Evolutionary conservation across 352 stramenopile species (phyloP).

Genomic region (Plasmopara muralis): DNA sequence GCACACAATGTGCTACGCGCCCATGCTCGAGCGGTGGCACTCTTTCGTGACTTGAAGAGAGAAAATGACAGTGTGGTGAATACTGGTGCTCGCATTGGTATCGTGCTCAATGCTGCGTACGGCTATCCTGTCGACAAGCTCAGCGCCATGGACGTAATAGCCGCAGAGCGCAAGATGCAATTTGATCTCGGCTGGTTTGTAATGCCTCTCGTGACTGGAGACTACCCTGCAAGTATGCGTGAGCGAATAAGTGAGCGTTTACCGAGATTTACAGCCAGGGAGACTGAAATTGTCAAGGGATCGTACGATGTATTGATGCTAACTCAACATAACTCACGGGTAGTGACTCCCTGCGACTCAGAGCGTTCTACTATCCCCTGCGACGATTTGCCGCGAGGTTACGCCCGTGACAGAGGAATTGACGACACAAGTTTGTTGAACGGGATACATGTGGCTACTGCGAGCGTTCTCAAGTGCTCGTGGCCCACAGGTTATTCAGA

Average conservation of each 20-base stretch:
- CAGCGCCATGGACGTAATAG: slow-evolving; percentile 36
- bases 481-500: slow-evolving; percentile 40
- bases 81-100: slow-evolving; percentile 79
- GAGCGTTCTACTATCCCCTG: slow-evolving; percentile 29
- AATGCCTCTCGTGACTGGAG: slow-evolving; percentile 85
- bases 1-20: slow-evolving; percentile 89
- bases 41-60: slow-evolving; percentile 80
- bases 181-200: slow-evolving; percentile 91
- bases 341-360: slow-evolving; percentile 43
- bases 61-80: slow-evolving; percentile 8
- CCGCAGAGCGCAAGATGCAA: slow-evolving; percentile 79
- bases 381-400: slow-evolving; percentile 26
- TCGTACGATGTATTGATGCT: slow-evolving; percentile 93
- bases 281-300: slow-evolving; percentile 66
- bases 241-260: slow-evolving; percentile 66
- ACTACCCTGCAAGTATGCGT: slow-evolving; percentile 91
- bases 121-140: slow-evolving; percentile 66
- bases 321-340: slow-evolving; percentile 86
- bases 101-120: slow-evolving; percentile 86
- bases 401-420: slow-evolving; percentile 41
- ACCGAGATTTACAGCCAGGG: slow-evolving; percentile 75
- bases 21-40: slow-evolving; percentile 78
- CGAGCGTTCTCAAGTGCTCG: slow-evolving; percentile 26
- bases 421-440: slow-evolving; percentile 47
- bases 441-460: slow-evolving; percentile 32